Evolutionary conservation across 1,284 basidiomycete genomes (phyloP).

Genomic region (Fomitopsis schrenkii): DNA sequence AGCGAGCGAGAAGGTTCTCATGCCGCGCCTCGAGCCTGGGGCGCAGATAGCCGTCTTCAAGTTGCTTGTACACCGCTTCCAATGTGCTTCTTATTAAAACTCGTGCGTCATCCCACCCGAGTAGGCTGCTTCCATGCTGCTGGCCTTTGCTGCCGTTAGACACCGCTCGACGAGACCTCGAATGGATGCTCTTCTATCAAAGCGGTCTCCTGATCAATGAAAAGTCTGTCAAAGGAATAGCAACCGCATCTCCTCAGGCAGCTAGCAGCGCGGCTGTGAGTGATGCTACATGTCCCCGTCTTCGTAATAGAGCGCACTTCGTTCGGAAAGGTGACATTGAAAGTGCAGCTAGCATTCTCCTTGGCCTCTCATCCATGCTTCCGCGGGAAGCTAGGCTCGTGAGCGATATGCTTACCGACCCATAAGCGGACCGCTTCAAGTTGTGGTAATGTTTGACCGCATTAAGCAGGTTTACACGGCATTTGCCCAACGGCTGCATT

Average conservation of each 20-base stretch:
- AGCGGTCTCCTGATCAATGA: background rate
- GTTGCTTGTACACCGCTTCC: background rate
- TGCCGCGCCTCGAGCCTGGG: background rate
- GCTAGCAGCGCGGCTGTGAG: background rate
- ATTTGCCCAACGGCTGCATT: background rate
- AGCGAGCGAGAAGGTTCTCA: background rate
- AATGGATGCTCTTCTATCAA: background rate
- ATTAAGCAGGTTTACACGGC: background rate
- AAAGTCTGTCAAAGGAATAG: background rate
- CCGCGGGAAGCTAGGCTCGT: no score
- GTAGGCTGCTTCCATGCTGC: background rate
- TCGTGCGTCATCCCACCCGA: background rate
- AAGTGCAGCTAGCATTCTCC: background rate
- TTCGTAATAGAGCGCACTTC: background rate
- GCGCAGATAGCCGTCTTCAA: background rate
- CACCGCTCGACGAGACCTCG: background rate
- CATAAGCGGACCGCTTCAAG: background rate
- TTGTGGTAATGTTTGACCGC: slow-evolving; percentile 1
- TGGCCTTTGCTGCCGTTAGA: background rate
- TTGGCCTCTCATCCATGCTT: background rate
- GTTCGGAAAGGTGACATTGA: background rate
- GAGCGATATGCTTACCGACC: background rate
- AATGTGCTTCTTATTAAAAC: background rate
- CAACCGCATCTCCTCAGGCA: background rate
- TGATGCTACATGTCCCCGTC: background rate